Evolutionary conservation across 306 rosid species (phyloP).

Genomic region (Gynostemma pentaphyllum): DNA sequence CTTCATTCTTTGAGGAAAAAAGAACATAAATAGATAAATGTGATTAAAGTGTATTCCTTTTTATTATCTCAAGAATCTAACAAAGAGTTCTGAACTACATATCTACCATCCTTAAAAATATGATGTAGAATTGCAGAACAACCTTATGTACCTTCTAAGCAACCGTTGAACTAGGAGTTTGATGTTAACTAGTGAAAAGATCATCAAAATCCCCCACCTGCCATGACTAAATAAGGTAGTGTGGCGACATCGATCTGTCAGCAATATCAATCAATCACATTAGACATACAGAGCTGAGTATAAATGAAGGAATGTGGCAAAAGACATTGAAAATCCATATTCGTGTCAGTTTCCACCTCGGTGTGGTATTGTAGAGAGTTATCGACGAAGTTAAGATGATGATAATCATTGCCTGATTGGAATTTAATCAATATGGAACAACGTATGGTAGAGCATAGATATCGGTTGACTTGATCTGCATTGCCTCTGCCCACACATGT

Average conservation of each 20-base stretch:
- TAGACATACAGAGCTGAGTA: background rate
- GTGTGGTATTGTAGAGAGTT: background rate
- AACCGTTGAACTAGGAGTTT: background rate
- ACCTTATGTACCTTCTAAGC: background rate
- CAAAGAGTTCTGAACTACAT: background rate
- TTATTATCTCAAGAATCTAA: background rate
- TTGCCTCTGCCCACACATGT: slow-evolving; percentile 80
- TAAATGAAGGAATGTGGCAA: background rate
- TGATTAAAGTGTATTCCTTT: background rate
- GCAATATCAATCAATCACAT: background rate
- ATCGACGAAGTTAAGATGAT: background rate
- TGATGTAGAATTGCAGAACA: background rate
- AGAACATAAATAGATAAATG: background rate
- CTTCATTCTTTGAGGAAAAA: too few relatives aligned
- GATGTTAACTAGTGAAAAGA: background rate
- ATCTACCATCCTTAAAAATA: slow-evolving; percentile 2
- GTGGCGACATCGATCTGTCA: background rate
- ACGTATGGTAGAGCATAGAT: slow-evolving; percentile 77
- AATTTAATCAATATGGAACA: slow-evolving; percentile 51
- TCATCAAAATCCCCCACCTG: background rate
- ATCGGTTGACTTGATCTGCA: slow-evolving; percentile 53
- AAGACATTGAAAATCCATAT: background rate
- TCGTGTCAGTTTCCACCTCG: background rate
- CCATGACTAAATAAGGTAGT: background rate
- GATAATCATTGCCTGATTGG: background rate